Conservation (phyloP, 768 basidiomycete genomes). For the Amanita pallidorosea region DNA sequence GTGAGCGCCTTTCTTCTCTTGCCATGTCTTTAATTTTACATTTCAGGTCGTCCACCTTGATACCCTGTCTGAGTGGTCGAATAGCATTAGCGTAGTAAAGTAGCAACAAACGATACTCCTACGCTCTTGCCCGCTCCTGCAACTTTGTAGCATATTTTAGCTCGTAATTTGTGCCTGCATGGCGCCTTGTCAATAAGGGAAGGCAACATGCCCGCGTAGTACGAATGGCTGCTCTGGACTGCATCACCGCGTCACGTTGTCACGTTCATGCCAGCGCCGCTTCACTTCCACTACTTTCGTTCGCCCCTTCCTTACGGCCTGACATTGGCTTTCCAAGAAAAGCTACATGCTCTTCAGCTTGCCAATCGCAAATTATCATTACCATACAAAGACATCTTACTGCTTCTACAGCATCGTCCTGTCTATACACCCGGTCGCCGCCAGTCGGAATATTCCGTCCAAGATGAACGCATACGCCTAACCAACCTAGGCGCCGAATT, state of each 20-base stretch:
- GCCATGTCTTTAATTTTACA: constrained; percentile 16
- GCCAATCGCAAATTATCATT: constrained; percentile 24
- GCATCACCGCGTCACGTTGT: background rate
- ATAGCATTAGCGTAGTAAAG: background rate
- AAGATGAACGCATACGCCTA: constrained; percentile 53
- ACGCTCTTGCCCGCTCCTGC: constrained; percentile 53
- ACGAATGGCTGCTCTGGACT: background rate
- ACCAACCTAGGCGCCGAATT: constrained; percentile 80
- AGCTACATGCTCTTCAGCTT: constrained; percentile 58
- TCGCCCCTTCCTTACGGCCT: constrained; percentile 68
- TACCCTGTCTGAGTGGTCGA: constrained; percentile 2
- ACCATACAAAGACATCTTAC: constrained; percentile 50
- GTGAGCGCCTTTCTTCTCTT: constrained; percentile 16
- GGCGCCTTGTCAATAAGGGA: background rate
- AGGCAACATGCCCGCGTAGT: background rate
- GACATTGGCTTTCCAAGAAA: constrained; percentile 62
- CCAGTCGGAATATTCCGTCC: constrained; percentile 52
- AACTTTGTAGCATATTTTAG: constrained; percentile 65
- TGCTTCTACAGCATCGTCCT: constrained; percentile 83
- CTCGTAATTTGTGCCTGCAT: constrained; percentile 16
- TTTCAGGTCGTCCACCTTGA: constrained; percentile 22
- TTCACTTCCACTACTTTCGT: constrained; percentile 70
- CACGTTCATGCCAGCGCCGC: constrained; percentile 30
- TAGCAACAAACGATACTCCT: constrained; percentile 12
- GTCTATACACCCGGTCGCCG: constrained; percentile 94